Evolutionary conservation across 176 grass and related monocot genomes (phyloP).

Genomic region (Avena atlantica): DNA sequence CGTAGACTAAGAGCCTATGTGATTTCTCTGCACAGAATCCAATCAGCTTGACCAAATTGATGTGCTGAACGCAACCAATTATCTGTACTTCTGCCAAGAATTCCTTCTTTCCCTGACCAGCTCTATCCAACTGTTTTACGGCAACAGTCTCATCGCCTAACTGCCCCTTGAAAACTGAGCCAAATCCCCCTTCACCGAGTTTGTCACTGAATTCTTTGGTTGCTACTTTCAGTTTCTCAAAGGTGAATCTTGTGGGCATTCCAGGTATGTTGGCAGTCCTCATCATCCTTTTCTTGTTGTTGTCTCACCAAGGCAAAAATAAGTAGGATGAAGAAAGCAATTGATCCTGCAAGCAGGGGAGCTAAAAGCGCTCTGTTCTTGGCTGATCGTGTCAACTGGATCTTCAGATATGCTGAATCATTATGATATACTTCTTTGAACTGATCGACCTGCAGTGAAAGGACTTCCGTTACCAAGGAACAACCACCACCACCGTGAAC

Average conservation of each 20-base stretch:
- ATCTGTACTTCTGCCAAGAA: conserved; percentile 66
- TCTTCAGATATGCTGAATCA: conserved; percentile 51
- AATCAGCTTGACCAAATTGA: conserved; percentile 67
- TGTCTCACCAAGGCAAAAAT: background rate
- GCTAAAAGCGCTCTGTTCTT: background rate
- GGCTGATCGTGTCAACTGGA: conserved; percentile 37
- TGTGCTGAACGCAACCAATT: conserved; percentile 64
- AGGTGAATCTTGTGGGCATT: conserved; percentile 47
- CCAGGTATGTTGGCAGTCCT: conserved; percentile 44
- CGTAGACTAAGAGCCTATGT: conserved; percentile 54
- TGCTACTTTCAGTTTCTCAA: conserved; percentile 36
- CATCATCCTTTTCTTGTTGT: conserved; percentile 18
- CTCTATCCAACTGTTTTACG: conserved; percentile 51
- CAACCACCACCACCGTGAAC: background rate
- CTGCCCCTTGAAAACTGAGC: conserved; percentile 46
- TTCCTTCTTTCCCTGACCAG: conserved; percentile 53
- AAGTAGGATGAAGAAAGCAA: conserved; percentile 2
- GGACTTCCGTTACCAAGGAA: conserved; percentile 37
- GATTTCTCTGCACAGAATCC: conserved; percentile 60
- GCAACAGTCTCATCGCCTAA: conserved; percentile 45
- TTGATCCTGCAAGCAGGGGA: conserved; percentile 8
- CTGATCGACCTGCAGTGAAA: background rate
- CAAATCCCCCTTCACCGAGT: conserved; percentile 65
- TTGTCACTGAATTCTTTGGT: conserved; percentile 42
- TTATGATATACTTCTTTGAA: background rate